Evolutionary conservation across 768 basidiomycete genomes (phyloP), one percentile per base, ranked within the genome.

Genomic region (Rhodocollybia butyracea): DNA sequence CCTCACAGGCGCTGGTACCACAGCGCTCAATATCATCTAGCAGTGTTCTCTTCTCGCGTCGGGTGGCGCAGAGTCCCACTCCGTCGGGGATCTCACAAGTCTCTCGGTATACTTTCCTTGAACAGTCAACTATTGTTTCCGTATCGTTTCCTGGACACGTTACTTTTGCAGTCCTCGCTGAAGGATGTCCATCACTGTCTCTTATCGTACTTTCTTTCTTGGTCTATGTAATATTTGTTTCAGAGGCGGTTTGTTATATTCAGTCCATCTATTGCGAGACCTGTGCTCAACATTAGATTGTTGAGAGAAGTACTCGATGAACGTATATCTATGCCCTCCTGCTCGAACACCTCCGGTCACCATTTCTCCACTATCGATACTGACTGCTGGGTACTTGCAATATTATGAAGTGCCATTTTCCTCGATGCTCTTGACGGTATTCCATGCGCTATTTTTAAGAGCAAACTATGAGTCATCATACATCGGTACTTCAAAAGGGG

Each of bases 101-200:
- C 6, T 95, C 92, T 2, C 75, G 88, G 6, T 94, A 90, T 87
- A 83, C 86, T 1, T 92, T 95, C 66, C 75, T 93, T 21, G 72
- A 84, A 6, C 91, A 94, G 68, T 81, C 87, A 5, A 80, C 86
- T 1, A 80, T 91, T 19, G 94, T 96, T 64, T 82, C 89, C 0
- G 84, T 93, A 40, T 84, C 89, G 0, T 95, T 96, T 66, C 89
- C 90, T 19, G 89, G 88, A 0, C 91, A 95, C 62, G 84, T 94
- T 52, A 94, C 92, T 0, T 87, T 96, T 56, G 91, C 90, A 3
- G 88, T 95, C 54, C 72, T 94, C 34, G 85, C 89, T 2, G 89
- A 94, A 58, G 92, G 92, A 40, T 74, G 85, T 29, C 82, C 91
- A 2, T 92, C 91, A 1, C 68, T 96, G 22, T 86, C 91, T 1